These are phyloP conservation scores for Hsuehochloa calcarea DNA, from an alignment of 176 grass and related monocot genomes.

Conservation along the genomic window DNA sequence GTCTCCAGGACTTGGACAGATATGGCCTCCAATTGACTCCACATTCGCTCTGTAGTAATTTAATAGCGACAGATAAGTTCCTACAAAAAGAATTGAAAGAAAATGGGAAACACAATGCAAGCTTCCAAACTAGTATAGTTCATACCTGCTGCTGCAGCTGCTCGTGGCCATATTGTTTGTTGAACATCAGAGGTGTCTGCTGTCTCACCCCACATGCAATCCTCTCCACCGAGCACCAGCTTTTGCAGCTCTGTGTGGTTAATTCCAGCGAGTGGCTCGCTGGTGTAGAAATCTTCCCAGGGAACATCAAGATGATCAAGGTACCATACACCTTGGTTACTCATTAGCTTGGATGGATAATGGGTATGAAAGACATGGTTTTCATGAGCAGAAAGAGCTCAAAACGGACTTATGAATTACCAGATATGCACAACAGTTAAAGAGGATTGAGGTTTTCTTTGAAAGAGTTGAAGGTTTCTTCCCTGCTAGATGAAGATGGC, in stretches of 20 bases:
- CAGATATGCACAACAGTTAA: slow-evolving; percentile 91
- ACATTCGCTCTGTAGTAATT: slow-evolving; percentile 65
- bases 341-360: slow-evolving; percentile 48
- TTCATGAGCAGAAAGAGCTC: background rate
- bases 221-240: slow-evolving; percentile 84
- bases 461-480: slow-evolving; percentile 98
- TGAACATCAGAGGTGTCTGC: slow-evolving; percentile 79
- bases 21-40: slow-evolving; percentile 77
- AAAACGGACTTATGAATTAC: slow-evolving; percentile 37
- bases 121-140: background rate
- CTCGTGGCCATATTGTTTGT: slow-evolving; percentile 95
- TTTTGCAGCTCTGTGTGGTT: slow-evolving; percentile 55
- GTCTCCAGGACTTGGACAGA: slow-evolving; percentile 58
- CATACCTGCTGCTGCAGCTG: slow-evolving; percentile 84
- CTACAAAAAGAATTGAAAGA: background rate
- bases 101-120: background rate
- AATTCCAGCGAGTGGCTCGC: slow-evolving; percentile 78
- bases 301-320: slow-evolving; percentile 93
- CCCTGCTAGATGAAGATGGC: slow-evolving; percentile 48
- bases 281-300: slow-evolving; percentile 82
- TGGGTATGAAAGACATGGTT: background rate
- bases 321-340: slow-evolving; percentile 96
- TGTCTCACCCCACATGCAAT: slow-evolving; percentile 95
- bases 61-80: background rate
- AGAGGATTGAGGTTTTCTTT: slow-evolving; percentile 78